Base-by-base conservation (phyloP, 2,329 filamentous ascomycete genomes). In the Claviceps sorghi region DNA sequence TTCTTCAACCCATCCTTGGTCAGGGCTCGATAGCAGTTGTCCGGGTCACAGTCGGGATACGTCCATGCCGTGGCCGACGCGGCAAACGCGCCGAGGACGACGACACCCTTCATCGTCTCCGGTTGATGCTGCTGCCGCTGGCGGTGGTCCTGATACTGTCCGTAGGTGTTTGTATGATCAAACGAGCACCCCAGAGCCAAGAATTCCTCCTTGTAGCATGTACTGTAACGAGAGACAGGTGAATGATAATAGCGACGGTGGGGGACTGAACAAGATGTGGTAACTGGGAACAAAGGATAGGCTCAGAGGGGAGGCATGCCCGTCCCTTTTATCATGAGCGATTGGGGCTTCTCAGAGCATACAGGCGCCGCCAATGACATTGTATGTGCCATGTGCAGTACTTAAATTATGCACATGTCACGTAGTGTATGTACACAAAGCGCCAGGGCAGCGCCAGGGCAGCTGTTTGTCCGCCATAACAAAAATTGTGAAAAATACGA, bases 1-100 rank as follows among this genome's bases (percentile, higher is more conserved):
- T 55, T 57, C 43, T 58, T 57, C 55, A 66, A 66, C 51, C 65
- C 63, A 1, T 56, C 11, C 55, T 69, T 62, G 52, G 63, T 58
- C 50, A 69, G 50, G 56, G 68, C 65, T 55, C 61, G 60, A 58
- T 67, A 69, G 62, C 66, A 69, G 61, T 65, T 64, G 53, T 65
- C 60, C 19, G 51, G 38, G 47, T 66, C 62, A 54, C 62, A 65
- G 36, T 61, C 53, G 38, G 65, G 64, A 50, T 61, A 65, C 9
- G 52, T 46, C 56, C 53, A 58, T 30, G 64, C 65, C 54, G 58
- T 63, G 46, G 58, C 56, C 52, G 57, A 59, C 46, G 61, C 56
- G 61, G 64, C 65, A 48, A 68, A 53, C 57, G 61, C 65, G 58
- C 61, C 61, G 38, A 68, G 52, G 53, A 67, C 51, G 49, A 62